These are phyloP conservation scores for Claviceps sp. DNA, from an alignment of 2,329 filamentous ascomycete species.

Conservation along the genomic window DNA sequence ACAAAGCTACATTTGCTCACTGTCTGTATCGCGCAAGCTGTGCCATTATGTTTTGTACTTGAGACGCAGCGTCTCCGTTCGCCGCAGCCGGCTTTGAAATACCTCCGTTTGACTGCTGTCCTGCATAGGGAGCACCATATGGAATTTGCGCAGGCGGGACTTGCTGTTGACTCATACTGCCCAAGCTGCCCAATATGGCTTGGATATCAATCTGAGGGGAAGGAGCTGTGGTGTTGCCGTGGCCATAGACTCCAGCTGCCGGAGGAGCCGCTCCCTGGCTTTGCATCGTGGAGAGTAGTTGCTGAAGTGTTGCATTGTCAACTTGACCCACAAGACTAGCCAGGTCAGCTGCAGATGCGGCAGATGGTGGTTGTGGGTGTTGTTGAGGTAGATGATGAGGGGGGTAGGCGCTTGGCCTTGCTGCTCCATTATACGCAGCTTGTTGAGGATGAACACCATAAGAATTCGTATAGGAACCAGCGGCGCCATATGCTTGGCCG, in stretches of 20 bases:
- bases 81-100: constrained; percentile 10
- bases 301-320: constrained; percentile 58
- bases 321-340: constrained; percentile 53
- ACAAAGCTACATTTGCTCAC: constrained; percentile 13
- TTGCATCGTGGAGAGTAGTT: constrained; percentile 48
- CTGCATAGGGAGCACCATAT: constrained; percentile 19
- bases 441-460: constrained; percentile 19
- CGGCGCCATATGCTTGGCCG: constrained; percentile 16
- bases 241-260: constrained; percentile 3
- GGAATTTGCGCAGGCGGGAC: constrained; percentile 11
- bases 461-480: constrained; percentile 16
- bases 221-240: constrained; percentile 7
- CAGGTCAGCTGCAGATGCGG: constrained; percentile 35
- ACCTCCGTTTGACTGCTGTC: constrained; percentile 15
- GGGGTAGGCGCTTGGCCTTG: constrained; percentile 19
- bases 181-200: constrained; percentile 29
- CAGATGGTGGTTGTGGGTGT: constrained; percentile 20
- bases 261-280: constrained; percentile 2
- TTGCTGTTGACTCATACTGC: constrained; percentile 12
- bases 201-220: constrained; percentile 30
- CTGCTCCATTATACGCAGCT: constrained; percentile 12
- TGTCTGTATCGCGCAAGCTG: constrained; percentile 54
- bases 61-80: constrained; percentile 29
- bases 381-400: background rate
- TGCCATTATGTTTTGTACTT: constrained; percentile 62